phyloP scores from a whole-genome alignment of 371 early-diverging fungal genomes.

The Syncephalastrum monosporum region DNA sequence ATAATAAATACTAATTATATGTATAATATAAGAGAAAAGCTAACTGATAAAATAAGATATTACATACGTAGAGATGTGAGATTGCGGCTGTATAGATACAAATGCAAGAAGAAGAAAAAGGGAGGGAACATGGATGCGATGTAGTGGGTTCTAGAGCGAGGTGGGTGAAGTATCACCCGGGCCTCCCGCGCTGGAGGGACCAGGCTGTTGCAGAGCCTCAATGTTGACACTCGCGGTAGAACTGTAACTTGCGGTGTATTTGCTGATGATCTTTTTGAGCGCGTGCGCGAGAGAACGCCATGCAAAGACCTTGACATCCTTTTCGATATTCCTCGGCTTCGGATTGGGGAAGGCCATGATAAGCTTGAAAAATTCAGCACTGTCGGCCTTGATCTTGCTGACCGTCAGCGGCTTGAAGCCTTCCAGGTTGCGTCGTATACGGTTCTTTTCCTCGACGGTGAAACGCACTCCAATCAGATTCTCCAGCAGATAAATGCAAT shows the following conservation, averaged over 20 bases:
- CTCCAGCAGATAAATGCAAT: conserved; percentile 73
- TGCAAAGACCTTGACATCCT: conserved; percentile 79
- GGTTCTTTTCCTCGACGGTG: conserved; percentile 78
- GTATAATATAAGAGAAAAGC: no score
- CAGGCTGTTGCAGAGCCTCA: conserved; percentile 27
- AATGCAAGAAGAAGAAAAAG: no score
- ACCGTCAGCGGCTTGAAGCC: conserved; percentile 75
- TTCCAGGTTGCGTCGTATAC: conserved; percentile 78
- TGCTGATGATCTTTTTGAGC: conserved; percentile 73
- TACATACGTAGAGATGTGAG: no score
- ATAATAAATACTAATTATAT: no score
- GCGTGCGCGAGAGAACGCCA: conserved; percentile 67
- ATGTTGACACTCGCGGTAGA: conserved; percentile 51
- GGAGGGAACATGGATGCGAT: no score
- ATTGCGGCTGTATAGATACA: no score
- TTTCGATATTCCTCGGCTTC: conserved; percentile 80
- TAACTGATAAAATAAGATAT: no score
- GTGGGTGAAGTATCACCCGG: not conserved
- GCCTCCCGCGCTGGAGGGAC: not conserved
- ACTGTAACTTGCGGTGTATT: conserved; percentile 55
- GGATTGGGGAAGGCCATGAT: conserved; percentile 80
- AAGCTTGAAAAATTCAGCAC: conserved; percentile 70
- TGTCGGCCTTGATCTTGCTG: conserved; percentile 66
- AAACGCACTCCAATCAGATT: conserved; percentile 69
- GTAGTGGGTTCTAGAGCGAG: no score